phyloP scores from a whole-genome alignment of 208 protist species.

The Chromosphaera perkinsii region DNA sequence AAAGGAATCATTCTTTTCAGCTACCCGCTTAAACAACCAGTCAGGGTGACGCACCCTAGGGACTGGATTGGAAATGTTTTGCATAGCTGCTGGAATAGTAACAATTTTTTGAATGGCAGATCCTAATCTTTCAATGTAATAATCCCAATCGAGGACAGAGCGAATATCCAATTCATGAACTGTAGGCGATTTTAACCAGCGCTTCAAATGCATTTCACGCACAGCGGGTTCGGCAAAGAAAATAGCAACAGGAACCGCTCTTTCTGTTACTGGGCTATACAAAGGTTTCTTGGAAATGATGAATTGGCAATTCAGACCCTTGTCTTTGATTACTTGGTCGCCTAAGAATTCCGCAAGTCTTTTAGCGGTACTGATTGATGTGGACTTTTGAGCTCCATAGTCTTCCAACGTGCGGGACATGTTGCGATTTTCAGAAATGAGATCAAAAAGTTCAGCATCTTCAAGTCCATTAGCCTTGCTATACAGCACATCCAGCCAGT shows the following conservation, averaged over 20 bases:
- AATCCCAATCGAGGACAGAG: slow-evolving; percentile 97
- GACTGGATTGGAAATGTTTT: slow-evolving; percentile 84
- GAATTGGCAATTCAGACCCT: slow-evolving; percentile 89
- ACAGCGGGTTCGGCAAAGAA: slow-evolving; percentile 83
- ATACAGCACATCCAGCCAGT: slow-evolving; percentile 91
- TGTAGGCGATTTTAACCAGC: slow-evolving; percentile 45
- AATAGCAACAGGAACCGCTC: slow-evolving; percentile 92
- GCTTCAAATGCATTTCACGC: slow-evolving; percentile 65
- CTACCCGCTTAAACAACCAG: slow-evolving; percentile 87
- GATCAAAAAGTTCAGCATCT: slow-evolving; percentile 88
- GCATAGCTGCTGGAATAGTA: slow-evolving; percentile 96
- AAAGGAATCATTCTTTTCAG: slow-evolving; percentile 40
- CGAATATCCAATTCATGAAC: slow-evolving; percentile 70
- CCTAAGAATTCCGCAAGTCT: slow-evolving; percentile 96
- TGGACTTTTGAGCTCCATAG: slow-evolving; percentile 95
- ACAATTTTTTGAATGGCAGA: slow-evolving; percentile 98
- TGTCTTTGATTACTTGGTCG: slow-evolving; percentile 91
- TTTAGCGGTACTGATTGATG: slow-evolving; percentile 86
- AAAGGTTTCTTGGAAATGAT: slow-evolving; percentile 88
- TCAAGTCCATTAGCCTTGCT: slow-evolving; percentile 65
- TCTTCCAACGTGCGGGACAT: slow-evolving; percentile 89
- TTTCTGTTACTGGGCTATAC: slow-evolving; percentile 84
- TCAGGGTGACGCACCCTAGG: slow-evolving; percentile 91
- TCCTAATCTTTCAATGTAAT: slow-evolving; percentile 93
- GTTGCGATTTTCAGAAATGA: slow-evolving; percentile 87